Conservation (phyloP, 2,329 filamentous ascomycete species). For the Xylaria sp. region DNA sequence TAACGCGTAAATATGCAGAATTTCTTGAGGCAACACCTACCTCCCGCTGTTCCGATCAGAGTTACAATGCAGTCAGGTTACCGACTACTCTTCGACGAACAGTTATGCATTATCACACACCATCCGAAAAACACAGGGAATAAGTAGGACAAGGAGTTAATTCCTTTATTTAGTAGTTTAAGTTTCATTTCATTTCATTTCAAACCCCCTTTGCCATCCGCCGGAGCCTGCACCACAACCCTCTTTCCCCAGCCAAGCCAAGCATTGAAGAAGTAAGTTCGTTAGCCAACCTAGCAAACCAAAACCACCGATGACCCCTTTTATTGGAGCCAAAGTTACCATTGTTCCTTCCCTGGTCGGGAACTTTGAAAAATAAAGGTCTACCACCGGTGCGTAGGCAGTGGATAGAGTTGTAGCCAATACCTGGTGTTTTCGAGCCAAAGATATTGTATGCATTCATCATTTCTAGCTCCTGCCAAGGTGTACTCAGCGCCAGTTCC, state of each 20-base stretch:
- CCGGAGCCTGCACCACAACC: not conserved
- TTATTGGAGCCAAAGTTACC: not conserved
- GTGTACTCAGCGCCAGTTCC: conserved; percentile 74
- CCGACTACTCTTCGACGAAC: no score
- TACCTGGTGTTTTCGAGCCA: not conserved
- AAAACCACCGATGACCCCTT: conserved; percentile 4
- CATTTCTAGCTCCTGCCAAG: not conserved
- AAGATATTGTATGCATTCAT: not conserved
- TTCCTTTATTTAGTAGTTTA: conserved; percentile 14
- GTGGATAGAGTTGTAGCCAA: not conserved
- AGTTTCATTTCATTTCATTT: conserved; percentile 13
- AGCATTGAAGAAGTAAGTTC: conserved; percentile 3
- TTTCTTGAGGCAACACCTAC: not conserved
- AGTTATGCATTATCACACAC: not conserved
- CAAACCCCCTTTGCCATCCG: not conserved
- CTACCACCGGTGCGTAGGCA: not conserved
- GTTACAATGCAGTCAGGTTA: not conserved
- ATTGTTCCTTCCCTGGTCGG: not conserved
- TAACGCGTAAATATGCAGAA: no score
- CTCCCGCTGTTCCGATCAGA: not conserved
- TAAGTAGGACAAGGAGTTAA: not conserved
- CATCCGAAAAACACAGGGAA: no score
- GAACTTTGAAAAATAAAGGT: not conserved
- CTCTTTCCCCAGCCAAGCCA: not conserved
- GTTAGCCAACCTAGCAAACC: conserved; percentile 14